These are phyloP conservation scores for Pseudoperonospora humuli DNA, from an alignment of 352 stramenopile genomes.

Conservation along the genomic window DNA sequence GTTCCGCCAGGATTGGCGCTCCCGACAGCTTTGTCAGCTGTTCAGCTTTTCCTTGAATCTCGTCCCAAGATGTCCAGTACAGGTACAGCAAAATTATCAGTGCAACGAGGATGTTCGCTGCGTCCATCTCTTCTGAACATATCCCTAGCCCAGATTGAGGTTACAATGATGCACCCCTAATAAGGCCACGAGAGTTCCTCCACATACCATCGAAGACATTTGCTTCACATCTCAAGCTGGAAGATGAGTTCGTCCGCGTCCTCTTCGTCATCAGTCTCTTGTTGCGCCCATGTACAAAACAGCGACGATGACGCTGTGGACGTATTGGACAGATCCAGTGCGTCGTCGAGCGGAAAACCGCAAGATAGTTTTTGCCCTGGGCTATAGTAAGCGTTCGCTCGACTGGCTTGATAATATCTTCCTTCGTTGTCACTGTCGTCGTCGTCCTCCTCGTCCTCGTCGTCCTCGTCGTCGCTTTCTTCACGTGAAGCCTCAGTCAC, in stretches of 20 bases:
- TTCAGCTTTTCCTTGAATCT: no score
- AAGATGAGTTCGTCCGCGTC: conserved; percentile 30
- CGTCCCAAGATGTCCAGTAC: no score
- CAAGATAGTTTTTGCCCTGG: conserved; percentile 18
- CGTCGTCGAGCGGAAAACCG: conserved; percentile 10
- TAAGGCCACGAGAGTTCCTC: no score
- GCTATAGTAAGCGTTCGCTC: conserved; percentile 33
- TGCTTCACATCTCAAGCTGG: conserved; percentile 27
- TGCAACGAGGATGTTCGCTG: no score
- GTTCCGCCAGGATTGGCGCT: no score
- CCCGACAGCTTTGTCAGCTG: no score
- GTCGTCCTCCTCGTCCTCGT: conserved; percentile 21
- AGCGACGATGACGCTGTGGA: conserved; percentile 32
- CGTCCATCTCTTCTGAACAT: no score
- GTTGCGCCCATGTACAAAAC: conserved; percentile 6
- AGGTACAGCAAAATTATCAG: no score
- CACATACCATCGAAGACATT: not conserved
- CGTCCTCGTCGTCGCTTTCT: conserved; percentile 17
- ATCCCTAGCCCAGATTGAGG: no score
- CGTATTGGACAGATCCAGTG: conserved; percentile 28
- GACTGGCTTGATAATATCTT: conserved; percentile 27
- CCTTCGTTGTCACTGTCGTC: conserved; percentile 22
- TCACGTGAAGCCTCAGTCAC: conserved; percentile 9
- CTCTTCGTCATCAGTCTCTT: conserved; percentile 10
- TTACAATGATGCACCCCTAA: no score